A percentile compares a stretch with the other conserved stretches of the same genome.
Conservation (phyloP, 192 early-diverging fungal genomes). For the Backusella circina region DNA sequence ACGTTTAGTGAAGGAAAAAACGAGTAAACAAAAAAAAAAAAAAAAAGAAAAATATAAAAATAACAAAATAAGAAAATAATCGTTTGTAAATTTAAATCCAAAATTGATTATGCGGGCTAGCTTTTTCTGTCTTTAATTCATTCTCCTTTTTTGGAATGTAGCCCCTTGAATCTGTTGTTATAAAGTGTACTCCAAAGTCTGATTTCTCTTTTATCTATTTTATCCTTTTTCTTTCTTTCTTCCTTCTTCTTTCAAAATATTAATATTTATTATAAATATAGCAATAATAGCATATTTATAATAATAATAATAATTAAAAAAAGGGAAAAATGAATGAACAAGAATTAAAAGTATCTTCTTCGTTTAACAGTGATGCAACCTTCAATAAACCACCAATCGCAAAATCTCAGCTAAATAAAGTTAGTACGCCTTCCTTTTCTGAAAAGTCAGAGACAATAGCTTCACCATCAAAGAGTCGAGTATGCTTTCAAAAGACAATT, state of each 20-base stretch:
- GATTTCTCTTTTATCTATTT: slow-evolving; percentile 2
- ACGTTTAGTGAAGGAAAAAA: background rate
- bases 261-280: background rate
- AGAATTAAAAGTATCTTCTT: slow-evolving; percentile 1
- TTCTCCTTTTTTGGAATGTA: background rate
- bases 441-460: background rate
- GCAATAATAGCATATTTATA: background rate
- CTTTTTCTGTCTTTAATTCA: slow-evolving; percentile 2
- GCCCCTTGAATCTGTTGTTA: background rate
- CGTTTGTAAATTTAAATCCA: background rate
- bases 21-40: background rate
- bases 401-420: background rate
- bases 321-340: background rate
- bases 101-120: background rate
- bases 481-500: background rate
- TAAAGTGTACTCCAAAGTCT: background rate
- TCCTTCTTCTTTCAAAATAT: background rate
- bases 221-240: background rate
- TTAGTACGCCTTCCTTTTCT: slow-evolving; percentile 7
- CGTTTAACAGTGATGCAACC: slow-evolving; percentile 6
- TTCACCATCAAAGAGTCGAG: background rate
- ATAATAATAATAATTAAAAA: background rate
- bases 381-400: background rate
- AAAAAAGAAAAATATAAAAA: background rate
- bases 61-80: too few relatives aligned